Base-by-base conservation (phyloP, 345 rosid genomes). In the Moringa oleifera region DNA sequence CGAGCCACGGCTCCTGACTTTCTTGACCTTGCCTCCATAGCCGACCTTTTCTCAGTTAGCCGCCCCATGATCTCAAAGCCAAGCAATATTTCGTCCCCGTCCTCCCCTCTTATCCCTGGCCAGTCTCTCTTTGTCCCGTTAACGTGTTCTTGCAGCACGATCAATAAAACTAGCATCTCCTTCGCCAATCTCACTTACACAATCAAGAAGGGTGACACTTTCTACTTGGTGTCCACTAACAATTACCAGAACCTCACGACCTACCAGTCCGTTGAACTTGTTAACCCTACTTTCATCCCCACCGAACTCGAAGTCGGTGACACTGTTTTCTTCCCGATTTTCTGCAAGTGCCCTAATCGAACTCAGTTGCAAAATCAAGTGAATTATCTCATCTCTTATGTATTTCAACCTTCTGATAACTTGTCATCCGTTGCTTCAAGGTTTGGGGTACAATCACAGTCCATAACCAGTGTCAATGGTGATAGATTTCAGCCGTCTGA, bases 91-190 rank as follows among this genome's bases (percentile, higher is more conserved):
- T 77, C 93, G 22, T 66, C 80, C 61, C 77, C 81, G 2, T 31
- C 87, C 11, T 61, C 86, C 4, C 65, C 86, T 21, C 83, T 87
- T 18, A 19, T 68, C 47, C 67, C 76, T 15, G 23, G 51, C 51
- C 87, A 87, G 70, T 73, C 80, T 20, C 86, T 87, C 25, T 68
- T 87, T 58, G 73, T 87, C 51, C 93, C 93, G 16, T 54, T 87
- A 24, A 71, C 83, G 0, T 87, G 93, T 65, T 75, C 81, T 59
- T 87, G 93, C 75, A 77, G 75, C 57, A 17, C 70, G 31, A 18
- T 73, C n/a, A 82, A 72, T 61, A 0, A 53, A 54, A 67, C 73
- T 36, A 63, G n/a, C 65, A 68, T 80, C 64, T 82, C 84, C 31
- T 83, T 55, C 72, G 80, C 93, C 46, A 84, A 82, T 55, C 24